A percentile compares a stretch with the other conserved stretches of the same genome.
Conservation (phyloP, 768 basidiomycete species). For the Rubroboletus pulcherrimus region DNA sequence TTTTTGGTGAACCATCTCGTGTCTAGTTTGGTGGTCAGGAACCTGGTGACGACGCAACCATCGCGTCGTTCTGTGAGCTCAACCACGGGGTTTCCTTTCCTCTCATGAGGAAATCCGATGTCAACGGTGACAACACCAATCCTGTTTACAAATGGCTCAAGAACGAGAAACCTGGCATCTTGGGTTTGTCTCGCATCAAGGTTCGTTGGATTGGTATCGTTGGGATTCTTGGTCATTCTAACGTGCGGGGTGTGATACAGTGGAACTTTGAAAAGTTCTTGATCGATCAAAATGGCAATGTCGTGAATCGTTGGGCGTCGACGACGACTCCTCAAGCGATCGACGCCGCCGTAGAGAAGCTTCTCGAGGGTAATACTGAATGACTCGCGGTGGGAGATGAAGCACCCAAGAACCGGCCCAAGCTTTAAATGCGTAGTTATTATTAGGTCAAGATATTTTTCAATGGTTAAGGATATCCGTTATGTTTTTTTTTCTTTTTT, state of each 20-base stretch:
- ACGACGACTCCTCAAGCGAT: conserved; percentile 68
- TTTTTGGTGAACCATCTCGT: neutral
- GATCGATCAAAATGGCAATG: conserved; percentile 71
- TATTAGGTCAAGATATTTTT: neutral
- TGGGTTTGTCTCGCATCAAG: conserved; percentile 74
- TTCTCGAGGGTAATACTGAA: conserved; percentile 34
- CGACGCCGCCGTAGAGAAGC: conserved; percentile 59
- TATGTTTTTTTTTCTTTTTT: neutral
- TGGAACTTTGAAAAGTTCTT: conserved; percentile 95
- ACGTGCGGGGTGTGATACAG: conserved; percentile 30
- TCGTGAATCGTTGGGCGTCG: conserved; percentile 73
- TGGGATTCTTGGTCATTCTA: neutral
- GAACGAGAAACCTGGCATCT: conserved; percentile 65
- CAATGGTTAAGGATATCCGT: neutral
- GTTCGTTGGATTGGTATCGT: conserved; percentile 33
- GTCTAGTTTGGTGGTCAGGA: conserved; percentile 80
- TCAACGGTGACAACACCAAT: conserved; percentile 84
- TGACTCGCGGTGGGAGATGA: conserved; percentile 13
- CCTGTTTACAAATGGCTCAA: conserved; percentile 86
- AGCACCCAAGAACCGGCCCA: neutral
- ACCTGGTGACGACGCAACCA: conserved; percentile 73
- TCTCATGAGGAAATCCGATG: conserved; percentile 89
- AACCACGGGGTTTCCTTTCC: conserved; percentile 92
- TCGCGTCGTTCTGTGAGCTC: conserved; percentile 67
- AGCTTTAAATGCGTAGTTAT: conserved; percentile 9